Conservation (phyloP, 2,329 filamentous ascomycete genomes). For the Amauroascus niger region DNA sequence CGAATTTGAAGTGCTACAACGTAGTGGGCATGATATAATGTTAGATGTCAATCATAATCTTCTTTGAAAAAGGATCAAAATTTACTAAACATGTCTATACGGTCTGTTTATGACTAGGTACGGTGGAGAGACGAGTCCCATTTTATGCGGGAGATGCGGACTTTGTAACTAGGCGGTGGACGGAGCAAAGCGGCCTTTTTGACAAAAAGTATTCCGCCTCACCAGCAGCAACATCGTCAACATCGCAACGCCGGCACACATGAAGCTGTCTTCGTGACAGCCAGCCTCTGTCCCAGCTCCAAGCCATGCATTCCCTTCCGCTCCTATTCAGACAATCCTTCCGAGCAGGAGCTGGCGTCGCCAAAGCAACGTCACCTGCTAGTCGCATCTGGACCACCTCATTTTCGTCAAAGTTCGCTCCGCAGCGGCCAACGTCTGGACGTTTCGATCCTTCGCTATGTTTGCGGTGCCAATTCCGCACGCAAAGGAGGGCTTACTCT, state of each 20-base stretch:
- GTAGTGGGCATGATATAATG: no score
- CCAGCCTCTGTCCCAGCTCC: background rate
- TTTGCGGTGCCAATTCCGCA: conserved; percentile 36
- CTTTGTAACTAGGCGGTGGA: background rate
- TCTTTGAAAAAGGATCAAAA: no score
- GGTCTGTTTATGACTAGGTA: no score
- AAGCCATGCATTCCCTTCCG: conserved; percentile 33
- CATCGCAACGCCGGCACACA: conserved; percentile 1
- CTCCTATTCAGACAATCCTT: conserved; percentile 33
- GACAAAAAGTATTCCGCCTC: conserved; percentile 3
- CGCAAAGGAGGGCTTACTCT: conserved; percentile 23
- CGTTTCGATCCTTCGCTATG: conserved; percentile 28
- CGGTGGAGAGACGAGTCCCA: background rate
- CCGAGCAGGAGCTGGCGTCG: conserved; percentile 10
- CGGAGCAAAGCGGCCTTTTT: background rate
- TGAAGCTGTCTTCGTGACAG: conserved; percentile 13
- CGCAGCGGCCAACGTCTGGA: background rate
- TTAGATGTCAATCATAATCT: no score
- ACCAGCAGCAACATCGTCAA: conserved; percentile 1
- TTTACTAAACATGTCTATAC: no score
- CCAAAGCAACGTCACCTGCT: conserved; percentile 21
- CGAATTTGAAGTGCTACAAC: no score
- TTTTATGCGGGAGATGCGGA: background rate
- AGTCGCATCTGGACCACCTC: background rate
- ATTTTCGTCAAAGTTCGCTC: background rate